Evolutionary conservation across 2,329 filamentous ascomycete genomes (phyloP).

Genomic region (Ophiostoma populinum): DNA sequence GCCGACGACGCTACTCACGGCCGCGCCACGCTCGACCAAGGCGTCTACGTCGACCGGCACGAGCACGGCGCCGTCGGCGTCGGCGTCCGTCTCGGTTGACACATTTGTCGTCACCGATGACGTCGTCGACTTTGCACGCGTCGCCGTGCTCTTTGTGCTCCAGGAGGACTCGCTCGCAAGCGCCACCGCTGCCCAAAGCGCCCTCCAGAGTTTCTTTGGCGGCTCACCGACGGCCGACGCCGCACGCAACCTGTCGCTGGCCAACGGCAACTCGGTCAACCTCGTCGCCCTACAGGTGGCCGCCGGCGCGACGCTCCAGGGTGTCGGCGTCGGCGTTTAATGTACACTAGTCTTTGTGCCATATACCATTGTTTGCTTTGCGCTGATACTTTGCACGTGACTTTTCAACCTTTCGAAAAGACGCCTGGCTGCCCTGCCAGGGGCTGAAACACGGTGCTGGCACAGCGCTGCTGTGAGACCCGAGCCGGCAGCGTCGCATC

Average conservation of each 20-base stretch:
- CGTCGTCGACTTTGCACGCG: conserved; percentile 44
- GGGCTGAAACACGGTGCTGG: too few relatives aligned
- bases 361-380: neutral
- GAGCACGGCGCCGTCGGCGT: conserved; percentile 11
- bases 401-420: neutral
- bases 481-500: too few relatives aligned
- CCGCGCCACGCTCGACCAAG: neutral
- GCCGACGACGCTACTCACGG: neutral
- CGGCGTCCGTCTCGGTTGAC: conserved; percentile 14
- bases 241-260: conserved; percentile 21
- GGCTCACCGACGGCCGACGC: conserved; percentile 15
- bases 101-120: conserved; percentile 35
- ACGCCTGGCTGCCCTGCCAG: too few relatives aligned
- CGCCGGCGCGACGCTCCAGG: conserved; percentile 4
- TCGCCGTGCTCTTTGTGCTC: conserved; percentile 43
- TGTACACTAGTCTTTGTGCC: neutral
- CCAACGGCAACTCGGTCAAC: conserved; percentile 28
- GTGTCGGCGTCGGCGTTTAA: neutral
- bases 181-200: conserved; percentile 35
- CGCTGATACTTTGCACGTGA: neutral
- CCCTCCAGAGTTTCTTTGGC: conserved; percentile 38
- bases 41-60: neutral
- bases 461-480: too few relatives aligned
- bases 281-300: conserved; percentile 22
- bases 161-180: conserved; percentile 33